Conservation (phyloP, 2,329 filamentous ascomycete genomes). For the Aspergillus candidus region DNA sequence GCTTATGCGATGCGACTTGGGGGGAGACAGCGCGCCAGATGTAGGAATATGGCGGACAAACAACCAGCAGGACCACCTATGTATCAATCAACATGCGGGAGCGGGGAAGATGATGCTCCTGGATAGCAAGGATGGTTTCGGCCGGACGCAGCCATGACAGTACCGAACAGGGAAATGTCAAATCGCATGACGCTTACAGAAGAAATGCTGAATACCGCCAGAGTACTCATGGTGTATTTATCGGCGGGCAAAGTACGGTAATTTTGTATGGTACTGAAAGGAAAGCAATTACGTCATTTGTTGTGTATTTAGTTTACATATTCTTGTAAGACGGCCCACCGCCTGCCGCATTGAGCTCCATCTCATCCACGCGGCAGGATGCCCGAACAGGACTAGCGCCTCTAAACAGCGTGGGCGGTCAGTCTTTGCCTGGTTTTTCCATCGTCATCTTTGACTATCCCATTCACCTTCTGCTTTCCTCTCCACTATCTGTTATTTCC, state of each 20-base stretch:
- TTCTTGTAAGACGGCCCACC: conserved; percentile 4
- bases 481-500: no score
- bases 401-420: not conserved
- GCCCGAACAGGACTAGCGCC: conserved; percentile 11
- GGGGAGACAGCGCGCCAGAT: not conserved
- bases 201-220: no score
- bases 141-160: conserved; percentile 17
- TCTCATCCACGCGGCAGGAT: conserved; percentile 1
- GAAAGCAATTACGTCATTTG: not conserved
- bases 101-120: conserved; percentile 21
- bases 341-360: conserved; percentile 7
- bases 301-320: not conserved
- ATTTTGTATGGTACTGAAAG: not conserved
- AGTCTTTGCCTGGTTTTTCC: conserved; percentile 14
- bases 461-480: no score
- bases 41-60: not conserved
- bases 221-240: no score
- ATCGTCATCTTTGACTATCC: conserved; percentile 5
- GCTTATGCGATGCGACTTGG: not conserved
- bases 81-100: conserved; percentile 7
- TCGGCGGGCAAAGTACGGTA: no score
- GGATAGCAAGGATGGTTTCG: conserved; percentile 3
- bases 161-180: conserved; percentile 9
- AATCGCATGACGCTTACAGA: no score
- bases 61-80: conserved; percentile 6